Conservation (phyloP, 2,329 filamentous ascomycete genomes). For the Hirsutella thompsonii region DNA sequence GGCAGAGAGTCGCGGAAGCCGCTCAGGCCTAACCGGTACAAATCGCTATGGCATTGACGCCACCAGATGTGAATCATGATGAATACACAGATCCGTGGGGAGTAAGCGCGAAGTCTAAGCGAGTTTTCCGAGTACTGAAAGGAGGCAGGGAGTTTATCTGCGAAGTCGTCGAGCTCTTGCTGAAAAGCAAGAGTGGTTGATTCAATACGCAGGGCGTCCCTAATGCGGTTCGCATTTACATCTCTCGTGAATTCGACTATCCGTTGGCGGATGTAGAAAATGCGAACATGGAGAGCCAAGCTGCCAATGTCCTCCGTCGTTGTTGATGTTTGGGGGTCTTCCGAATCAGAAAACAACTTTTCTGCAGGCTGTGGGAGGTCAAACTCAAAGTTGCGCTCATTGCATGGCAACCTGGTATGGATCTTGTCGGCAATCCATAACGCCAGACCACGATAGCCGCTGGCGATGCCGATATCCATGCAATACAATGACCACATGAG, state of each 20-base stretch:
- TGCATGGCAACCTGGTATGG: conserved; percentile 27
- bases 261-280: conserved; percentile 39
- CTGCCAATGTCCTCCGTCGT: conserved; percentile 40
- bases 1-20: conserved; percentile 39
- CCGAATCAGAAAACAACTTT: conserved; percentile 31
- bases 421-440: conserved; percentile 28
- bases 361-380: conserved; percentile 43
- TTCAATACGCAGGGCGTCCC: conserved; percentile 29
- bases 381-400: conserved; percentile 38
- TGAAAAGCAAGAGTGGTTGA: conserved; percentile 30
- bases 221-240: conserved; percentile 19
- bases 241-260: conserved; percentile 41
- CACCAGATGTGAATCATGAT: conserved; percentile 49
- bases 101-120: conserved; percentile 41
- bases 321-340: conserved; percentile 23
- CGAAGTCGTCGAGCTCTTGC: conserved; percentile 38
- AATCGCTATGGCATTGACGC: conserved; percentile 44
- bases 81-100: conserved; percentile 42
- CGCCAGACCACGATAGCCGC: conserved; percentile 30
- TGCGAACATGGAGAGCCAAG: conserved; percentile 41
- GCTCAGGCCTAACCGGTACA: conserved; percentile 38
- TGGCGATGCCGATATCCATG: conserved; percentile 27
- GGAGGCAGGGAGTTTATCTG: conserved; percentile 37
- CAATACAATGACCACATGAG: conserved; percentile 32
- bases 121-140: conserved; percentile 47